Conservation (phyloP, 768 basidiomycete genomes). For the Kwoniella sp. region DNA sequence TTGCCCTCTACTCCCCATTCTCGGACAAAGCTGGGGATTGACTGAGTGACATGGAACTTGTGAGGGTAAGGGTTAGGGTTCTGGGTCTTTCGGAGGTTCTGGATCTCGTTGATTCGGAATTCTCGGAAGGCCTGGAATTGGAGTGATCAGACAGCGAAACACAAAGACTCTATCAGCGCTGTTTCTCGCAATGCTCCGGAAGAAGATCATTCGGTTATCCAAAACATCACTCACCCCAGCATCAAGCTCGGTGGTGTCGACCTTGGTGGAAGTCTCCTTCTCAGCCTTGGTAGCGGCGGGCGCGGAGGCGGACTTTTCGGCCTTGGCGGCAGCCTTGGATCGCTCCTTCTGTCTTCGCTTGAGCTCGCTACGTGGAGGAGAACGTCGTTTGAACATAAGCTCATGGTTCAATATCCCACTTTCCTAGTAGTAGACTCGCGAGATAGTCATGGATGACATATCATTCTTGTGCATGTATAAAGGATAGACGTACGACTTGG, state of each 20-base stretch:
- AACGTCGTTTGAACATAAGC: too few species aligned
- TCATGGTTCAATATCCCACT: too few species aligned
- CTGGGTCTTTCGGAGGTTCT: constrained; percentile 78
- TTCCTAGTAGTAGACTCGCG: too few species aligned
- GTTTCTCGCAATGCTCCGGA: background rate
- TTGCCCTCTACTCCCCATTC: constrained; percentile 73
- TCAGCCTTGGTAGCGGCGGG: constrained; percentile 52
- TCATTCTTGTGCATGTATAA: background rate
- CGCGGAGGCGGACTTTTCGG: constrained; percentile 62
- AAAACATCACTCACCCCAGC: constrained; percentile 71
- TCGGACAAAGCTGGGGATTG: constrained; percentile 72
- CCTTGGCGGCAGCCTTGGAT: constrained; percentile 72
- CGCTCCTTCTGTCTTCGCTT: constrained; percentile 90
- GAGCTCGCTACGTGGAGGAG: constrained; percentile 68
- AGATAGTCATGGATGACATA: background rate
- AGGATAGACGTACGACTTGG: constrained; percentile 71
- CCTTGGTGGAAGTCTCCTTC: constrained; percentile 48
- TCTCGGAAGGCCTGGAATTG: constrained; percentile 95
- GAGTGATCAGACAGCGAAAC: background rate
- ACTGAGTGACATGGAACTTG: constrained; percentile 89
- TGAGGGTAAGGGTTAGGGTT: constrained; percentile 95
- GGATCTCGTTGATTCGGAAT: constrained; percentile 83
- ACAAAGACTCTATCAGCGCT: too few species aligned
- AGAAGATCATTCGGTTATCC: background rate
- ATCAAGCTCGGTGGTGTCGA: constrained; percentile 79